Base-by-base conservation (phyloP, 2,329 filamentous ascomycete genomes). In the Talaromyces islandicus region DNA sequence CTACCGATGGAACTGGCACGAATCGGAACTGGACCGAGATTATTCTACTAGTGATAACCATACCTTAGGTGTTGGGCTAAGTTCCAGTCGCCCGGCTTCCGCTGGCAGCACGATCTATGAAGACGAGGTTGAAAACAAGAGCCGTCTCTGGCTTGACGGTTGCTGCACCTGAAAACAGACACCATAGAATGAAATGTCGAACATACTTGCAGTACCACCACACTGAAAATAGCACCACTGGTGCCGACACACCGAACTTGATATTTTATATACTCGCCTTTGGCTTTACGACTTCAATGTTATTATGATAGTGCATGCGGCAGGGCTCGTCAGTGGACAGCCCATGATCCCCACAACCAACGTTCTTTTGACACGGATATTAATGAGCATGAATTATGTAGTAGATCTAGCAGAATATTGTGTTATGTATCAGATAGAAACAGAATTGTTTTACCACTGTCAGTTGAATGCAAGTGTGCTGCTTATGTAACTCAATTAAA, bases 401-500 rank as follows among this genome's bases (percentile, higher is more conserved):
- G 48, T 52, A 52, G 24, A 52, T 52, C 48, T 52, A 50, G 19
- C 27, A 52, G 7, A 29, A 52, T 52, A 52, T 52, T 14, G 24
- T 52, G 24, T 52, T 52, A 52, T 52, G 48, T 52, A 52, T 25
- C 25, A 29, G 24, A 29, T 46, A 46, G 43, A 29, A 27, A n/a
- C 48, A 52, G 17, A 51, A 27, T 52, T 29, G 30, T 46, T 21
- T 46, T 11, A 46, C 4, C n/a, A 46, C n/a, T 46, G n/a, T 46
- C 43, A 46, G 21, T 12, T 14, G 21, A 46, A 21, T 24, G 4
- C 11, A 19, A 24, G 1, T 6, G 24, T 7, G 48, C 10, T 60
- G 43, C 61, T 61, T 59, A 65, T 69, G 68, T 67, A 69, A 60
- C 60, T 55, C 14, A 57, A 60, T 61, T 58, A 50, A 58, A 30